Base-by-base conservation (phyloP, 306 rosid species). In the Vigna trinervia region DNA sequence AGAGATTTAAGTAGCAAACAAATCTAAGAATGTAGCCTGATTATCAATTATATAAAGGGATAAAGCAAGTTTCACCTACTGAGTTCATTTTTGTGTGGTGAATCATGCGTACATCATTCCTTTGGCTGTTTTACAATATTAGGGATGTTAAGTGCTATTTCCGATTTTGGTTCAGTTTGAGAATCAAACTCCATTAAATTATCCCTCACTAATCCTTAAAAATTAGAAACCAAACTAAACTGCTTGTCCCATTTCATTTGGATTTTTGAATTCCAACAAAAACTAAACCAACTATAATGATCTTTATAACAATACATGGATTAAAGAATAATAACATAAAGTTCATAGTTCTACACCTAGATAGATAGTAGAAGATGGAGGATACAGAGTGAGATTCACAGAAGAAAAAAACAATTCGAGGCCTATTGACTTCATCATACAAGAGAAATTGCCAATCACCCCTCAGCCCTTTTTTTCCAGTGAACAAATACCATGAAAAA, bases 1-100 rank as follows among this genome's bases (percentile, higher is more conserved):
- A 56, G 58, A 71, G 38, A 52, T 28, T 75, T 74, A 45, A 78
- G 81, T 22, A 75, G 76, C 28, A 20, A 59, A 60, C 57, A 68
- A 41, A 68, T 68, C 76, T 53, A 59, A 36, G 54, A 67, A 1
- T 23, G 69, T 32, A 72, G 75, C 57, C 71, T 46, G 73, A 54
- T 46, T 52, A 43, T 43, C 2, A 39, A 39, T 2, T 43, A 34
- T 39, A 15, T 28, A 19, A 52, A 73, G 61, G 20, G 39, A 81
- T 38, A 47, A 48, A 54, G 36, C 41, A 39, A 69, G 39, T 68
- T 78, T 61, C 19, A 30, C 15, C 46, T 12, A 60, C 73, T 50
- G 48, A 52, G 12, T 75, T 54, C 52, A 38, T 50, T 39, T 74
- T 64, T 36, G 5, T 43, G 17, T 30, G 26, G 51, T 71, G 34